Conservation (phyloP, 169 alveolate genomes). For the Eimeria acervulina region DNA sequence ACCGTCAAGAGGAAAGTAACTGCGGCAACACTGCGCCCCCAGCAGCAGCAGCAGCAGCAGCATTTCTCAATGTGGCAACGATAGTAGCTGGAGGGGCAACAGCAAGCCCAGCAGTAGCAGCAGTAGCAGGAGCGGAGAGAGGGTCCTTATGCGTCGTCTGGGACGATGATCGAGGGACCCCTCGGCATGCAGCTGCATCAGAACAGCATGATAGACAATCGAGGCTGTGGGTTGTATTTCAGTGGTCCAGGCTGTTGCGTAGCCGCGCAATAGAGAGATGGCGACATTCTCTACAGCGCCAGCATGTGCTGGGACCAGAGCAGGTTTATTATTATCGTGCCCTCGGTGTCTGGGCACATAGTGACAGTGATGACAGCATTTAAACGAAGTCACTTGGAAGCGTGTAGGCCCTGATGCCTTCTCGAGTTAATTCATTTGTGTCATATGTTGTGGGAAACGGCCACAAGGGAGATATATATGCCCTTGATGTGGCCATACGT, state of each 20-base stretch:
- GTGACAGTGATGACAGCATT: not conserved
- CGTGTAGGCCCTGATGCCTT: not conserved
- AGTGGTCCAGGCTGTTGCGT: not conserved
- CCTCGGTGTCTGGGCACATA: not conserved
- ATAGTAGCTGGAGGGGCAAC: not conserved
- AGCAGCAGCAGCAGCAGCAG: conserved; percentile 30
- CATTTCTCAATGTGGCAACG: conserved; percentile 7
- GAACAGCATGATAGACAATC: not conserved
- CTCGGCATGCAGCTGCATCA: not conserved
- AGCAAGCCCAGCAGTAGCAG: conserved; percentile 21
- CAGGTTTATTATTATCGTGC: not conserved
- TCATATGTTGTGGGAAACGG: not conserved
- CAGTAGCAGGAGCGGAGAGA: conserved; percentile 28
- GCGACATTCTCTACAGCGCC: not conserved
- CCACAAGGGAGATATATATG: not conserved
- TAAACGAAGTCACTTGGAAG: not conserved
- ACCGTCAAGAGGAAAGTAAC: not conserved
- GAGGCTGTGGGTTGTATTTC: not conserved
- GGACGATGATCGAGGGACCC: not conserved
- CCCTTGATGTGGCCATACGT: conserved; percentile 1
- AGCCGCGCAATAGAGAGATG: not conserved
- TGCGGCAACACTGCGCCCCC: not conserved
- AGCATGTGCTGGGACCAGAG: not conserved
- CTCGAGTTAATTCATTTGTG: not conserved
- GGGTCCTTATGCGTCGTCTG: not conserved